These are phyloP conservation scores for Pythium oligandrum DNA, from an alignment of 352 stramenopile genomes.

Conservation along the genomic window DNA sequence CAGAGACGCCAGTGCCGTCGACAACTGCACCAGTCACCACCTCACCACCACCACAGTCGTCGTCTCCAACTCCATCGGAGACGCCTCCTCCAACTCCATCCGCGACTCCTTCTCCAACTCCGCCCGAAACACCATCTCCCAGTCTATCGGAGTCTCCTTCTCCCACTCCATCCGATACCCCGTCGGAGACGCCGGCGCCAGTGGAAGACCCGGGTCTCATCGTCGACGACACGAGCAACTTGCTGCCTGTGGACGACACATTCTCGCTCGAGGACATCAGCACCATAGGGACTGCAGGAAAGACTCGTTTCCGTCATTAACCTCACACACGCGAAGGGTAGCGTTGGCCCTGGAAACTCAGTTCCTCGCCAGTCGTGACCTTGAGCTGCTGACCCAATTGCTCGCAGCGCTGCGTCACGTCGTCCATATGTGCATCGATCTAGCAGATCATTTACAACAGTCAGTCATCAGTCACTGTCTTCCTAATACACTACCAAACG, in stretches of 20 bases:
- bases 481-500: background rate
- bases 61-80: background rate
- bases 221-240: background rate
- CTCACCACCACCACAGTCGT: background rate
- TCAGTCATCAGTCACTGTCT: background rate
- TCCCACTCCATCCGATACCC: background rate
- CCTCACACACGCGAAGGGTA: conserved; percentile 31
- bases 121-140: background rate
- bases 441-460: conserved; percentile 14
- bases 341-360: conserved; percentile 50
- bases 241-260: conserved; percentile 2
- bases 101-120: background rate
- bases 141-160: background rate
- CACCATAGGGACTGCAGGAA: background rate
- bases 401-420: conserved; percentile 36
- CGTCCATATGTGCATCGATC: conserved; percentile 34
- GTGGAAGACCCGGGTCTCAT: background rate
- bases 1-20: too few relatives aligned
- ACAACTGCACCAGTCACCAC: background rate
- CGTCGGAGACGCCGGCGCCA: too few relatives aligned
- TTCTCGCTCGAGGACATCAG: background rate
- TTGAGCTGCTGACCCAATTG: conserved; percentile 37
- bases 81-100: background rate
- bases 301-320: background rate
- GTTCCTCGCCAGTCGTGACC: conserved; percentile 46